These are phyloP conservation scores for Magnusiomyces starmeri DNA, from an alignment of 1,139 yeast genomes.

Conservation along the genomic window DNA sequence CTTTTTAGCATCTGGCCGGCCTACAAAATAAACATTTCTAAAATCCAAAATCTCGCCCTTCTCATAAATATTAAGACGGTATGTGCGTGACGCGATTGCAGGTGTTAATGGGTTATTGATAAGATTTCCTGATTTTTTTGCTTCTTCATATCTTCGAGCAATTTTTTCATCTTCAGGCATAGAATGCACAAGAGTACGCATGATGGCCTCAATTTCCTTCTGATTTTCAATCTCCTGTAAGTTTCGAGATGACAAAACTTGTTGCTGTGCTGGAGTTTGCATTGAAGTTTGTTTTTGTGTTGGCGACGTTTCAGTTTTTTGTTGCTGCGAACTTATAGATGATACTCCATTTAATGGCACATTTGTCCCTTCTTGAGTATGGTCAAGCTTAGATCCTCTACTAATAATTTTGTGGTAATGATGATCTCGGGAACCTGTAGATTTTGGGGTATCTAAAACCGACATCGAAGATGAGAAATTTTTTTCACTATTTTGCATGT, in stretches of 20 bases:
- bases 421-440: conserved; percentile 1
- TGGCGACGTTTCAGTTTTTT: neutral
- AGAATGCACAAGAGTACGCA: conserved; percentile 20
- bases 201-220: conserved; percentile 18
- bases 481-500: no score
- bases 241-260: neutral
- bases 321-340: neutral
- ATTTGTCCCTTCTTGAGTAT: neutral
- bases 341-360: no score
- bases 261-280: neutral
- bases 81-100: conserved; percentile 15
- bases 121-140: conserved; percentile 9
- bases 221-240: conserved; percentile 9
- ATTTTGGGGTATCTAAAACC: no score
- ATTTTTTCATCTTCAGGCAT: conserved; percentile 19
- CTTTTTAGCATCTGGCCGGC: conserved; percentile 26
- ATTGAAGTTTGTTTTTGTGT: neutral
- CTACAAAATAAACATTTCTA: conserved; percentile 40
- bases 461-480: no score
- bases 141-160: conserved; percentile 12
- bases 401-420: neutral
- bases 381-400: neutral
- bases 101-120: conserved; percentile 23
- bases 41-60: conserved; percentile 43
- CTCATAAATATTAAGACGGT: conserved; percentile 41